phyloP scores from a whole-genome alignment of 2,329 filamentous ascomycete genomes.

The Fusarium sarcochroum region DNA sequence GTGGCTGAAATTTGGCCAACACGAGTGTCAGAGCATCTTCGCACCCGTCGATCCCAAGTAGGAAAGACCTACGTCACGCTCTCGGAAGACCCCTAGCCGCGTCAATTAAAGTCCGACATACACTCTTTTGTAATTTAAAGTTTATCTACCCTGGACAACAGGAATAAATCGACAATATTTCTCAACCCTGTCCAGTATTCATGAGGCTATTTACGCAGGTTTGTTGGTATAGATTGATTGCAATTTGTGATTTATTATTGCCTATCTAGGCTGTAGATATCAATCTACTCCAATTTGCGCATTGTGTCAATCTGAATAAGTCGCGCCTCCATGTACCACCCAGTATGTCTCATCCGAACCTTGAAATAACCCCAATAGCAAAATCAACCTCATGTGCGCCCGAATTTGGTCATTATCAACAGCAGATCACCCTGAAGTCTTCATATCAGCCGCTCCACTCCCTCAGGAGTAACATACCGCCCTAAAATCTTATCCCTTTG shows the following conservation, averaged over 20 bases:
- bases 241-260: neutral
- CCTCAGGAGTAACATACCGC: too few species aligned
- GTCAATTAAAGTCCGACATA: constrained; percentile 16
- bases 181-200: too few species aligned
- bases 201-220: neutral
- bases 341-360: neutral
- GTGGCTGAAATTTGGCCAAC: constrained; percentile 30
- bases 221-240: neutral
- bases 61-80: constrained; percentile 38
- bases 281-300: neutral
- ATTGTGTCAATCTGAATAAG: constrained; percentile 12
- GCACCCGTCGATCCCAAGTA: constrained; percentile 9
- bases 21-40: constrained; percentile 19
- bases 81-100: constrained; percentile 27
- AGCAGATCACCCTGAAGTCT: constrained; percentile 1
- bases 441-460: neutral
- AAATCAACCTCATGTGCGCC: neutral
- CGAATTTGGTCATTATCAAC: neutral
- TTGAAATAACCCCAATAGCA: neutral
- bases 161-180: neutral
- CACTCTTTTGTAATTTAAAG: neutral
- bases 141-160: constrained; percentile 1
- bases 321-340: neutral
- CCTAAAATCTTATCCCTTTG: too few species aligned
- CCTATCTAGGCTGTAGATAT: neutral